Conservation (phyloP, 2,329 filamentous ascomycete genomes). For the Clathrospora elynae region DNA sequence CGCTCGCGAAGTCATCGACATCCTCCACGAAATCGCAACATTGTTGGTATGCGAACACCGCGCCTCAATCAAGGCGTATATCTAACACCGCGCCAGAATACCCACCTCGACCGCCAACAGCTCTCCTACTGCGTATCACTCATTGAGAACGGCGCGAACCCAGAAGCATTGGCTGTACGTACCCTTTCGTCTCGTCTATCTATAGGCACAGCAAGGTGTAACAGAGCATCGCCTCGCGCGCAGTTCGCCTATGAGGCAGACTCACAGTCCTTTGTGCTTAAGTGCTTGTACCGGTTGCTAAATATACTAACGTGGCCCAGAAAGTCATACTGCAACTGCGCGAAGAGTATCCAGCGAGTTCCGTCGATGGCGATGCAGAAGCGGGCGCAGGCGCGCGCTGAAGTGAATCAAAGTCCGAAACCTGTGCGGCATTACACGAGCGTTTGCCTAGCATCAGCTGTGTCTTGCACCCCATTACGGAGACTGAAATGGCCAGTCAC, state of each 20-base stretch:
- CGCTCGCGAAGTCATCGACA: conserved; percentile 79
- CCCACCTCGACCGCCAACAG: conserved; percentile 85
- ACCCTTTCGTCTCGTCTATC: conserved; percentile 4
- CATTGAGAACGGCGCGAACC: conserved; percentile 96
- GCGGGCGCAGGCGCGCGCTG: conserved; percentile 30
- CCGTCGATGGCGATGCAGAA: conserved; percentile 36
- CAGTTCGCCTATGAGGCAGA: conserved; percentile 7
- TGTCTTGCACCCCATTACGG: not conserved
- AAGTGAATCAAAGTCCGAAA: conserved; percentile 15
- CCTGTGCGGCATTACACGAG: conserved; percentile 16
- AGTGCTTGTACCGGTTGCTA: conserved; percentile 1
- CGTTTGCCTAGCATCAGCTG: conserved; percentile 6
- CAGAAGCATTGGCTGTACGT: conserved; percentile 88
- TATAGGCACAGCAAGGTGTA: conserved; percentile 15
- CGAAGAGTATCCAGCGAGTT: conserved; percentile 47
- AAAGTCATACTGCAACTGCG: conserved; percentile 55
- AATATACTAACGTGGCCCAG: conserved; percentile 34
- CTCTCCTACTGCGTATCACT: conserved; percentile 94
- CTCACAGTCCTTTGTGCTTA: not conserved
- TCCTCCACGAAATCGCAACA: conserved; percentile 83
- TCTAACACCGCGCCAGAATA: conserved; percentile 68
- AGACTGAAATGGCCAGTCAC: conserved; percentile 1
- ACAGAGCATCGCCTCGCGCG: conserved; percentile 16
- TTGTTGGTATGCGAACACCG: conserved; percentile 70
- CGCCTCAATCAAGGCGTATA: not conserved